Evolutionary conservation across 257 asterid genomes (phyloP).

Genomic region (Plantago elongata): DNA sequence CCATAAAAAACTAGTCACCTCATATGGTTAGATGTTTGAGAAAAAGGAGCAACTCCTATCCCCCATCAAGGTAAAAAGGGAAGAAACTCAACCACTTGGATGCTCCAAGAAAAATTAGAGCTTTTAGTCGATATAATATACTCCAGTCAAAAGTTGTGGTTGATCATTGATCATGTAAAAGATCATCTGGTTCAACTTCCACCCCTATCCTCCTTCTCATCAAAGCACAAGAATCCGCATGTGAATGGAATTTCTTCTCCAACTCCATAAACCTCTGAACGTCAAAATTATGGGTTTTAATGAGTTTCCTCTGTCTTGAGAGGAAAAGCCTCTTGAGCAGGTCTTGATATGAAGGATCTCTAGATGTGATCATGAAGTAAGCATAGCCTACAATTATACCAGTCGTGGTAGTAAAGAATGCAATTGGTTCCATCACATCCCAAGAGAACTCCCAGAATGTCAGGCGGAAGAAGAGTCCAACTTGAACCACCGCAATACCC

Average conservation of each 20-base stretch:
- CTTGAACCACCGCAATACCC: conserved; percentile 37
- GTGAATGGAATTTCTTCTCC: conserved; percentile 31
- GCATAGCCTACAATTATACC: conserved; percentile 48
- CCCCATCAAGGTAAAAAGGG: neutral
- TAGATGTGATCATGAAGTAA: conserved; percentile 49
- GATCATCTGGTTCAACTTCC: conserved; percentile 35
- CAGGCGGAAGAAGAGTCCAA: conserved; percentile 51
- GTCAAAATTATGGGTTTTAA: conserved; percentile 41
- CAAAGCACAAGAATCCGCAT: conserved; percentile 20
- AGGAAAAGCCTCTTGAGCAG: conserved; percentile 48
- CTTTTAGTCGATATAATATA: conserved; percentile 8
- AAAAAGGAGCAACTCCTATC: neutral
- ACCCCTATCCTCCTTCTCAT: conserved; percentile 31
- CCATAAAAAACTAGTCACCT: no score
- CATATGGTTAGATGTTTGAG: neutral
- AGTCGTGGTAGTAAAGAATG: conserved; percentile 43
- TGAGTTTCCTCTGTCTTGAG: conserved; percentile 52
- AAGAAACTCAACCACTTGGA: neutral
- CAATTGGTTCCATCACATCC: conserved; percentile 82
- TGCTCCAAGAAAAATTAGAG: conserved; percentile 8
- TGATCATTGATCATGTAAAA: conserved; percentile 24
- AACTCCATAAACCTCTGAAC: conserved; percentile 38
- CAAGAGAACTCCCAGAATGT: conserved; percentile 72
- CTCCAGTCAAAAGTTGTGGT: neutral
- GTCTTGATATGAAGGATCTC: conserved; percentile 62